Base-by-base conservation (phyloP, 2,329 filamentous ascomycete species). In the Penicillium sp. region DNA sequence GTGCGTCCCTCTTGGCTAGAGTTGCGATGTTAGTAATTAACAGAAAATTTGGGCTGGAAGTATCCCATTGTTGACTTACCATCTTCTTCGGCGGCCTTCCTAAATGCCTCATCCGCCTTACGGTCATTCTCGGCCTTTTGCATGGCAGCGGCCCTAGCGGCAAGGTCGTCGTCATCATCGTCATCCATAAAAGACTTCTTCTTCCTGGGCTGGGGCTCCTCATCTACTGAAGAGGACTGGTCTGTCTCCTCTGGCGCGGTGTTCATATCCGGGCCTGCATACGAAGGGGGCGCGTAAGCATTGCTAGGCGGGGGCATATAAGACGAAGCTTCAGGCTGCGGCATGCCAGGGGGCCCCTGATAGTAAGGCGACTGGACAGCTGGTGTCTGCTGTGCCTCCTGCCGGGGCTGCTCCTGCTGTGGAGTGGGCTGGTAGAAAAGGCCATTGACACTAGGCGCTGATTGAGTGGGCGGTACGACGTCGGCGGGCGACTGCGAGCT, bases 101-200 rank as follows among this genome's bases (percentile, higher is more conserved):
- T 86, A 81, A 97, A 91, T 73, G 92, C 88, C 69, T 96, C 93
- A 58, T 92, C 89, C 50, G 93, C 92, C 69, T 87, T 88, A 12
- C 90, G 88, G 41, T 84, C 79, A 73, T 89, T 83, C 73, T 90
- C 89, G 31, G 81, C 83, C 63, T 80, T 83, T 54, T 83, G 75
- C 2, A 82, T 78, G 1, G 84, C 79, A 45, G 83, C 84, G 37
- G 81, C 79, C 41, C 78, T 72, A 6, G 79, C 78, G 35, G 86
- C 80, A 45, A 90, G 83, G 59, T 90, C 86, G 63, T 89, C 87
- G n/a, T 77, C 76, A 25, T 91, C 90, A 12, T 92, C 90, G 64
- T 94, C 89, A 69, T 94, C 89, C 84, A 95, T 90, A 68, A 92
- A 88, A 22, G 85, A 87, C 73, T 90, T 92, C 78, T 90, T 91